These are phyloP conservation scores for Talaromyces trachyspermus DNA, from an alignment of 495 filamentous ascomycete species.

Conservation along the genomic window DNA sequence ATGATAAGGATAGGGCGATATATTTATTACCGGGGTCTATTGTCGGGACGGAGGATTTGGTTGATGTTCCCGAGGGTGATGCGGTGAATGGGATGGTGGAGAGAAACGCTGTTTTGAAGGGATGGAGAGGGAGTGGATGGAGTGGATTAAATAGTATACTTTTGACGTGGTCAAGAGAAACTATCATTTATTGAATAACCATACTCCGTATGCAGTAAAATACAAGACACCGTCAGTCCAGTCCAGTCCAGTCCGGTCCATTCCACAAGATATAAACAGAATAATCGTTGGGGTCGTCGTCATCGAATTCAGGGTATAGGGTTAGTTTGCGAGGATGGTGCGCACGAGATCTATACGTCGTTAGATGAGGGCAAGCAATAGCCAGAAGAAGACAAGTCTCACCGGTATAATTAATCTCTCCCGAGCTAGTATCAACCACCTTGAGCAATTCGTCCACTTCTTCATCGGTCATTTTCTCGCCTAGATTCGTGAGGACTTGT, in stretches of 20 bases:
- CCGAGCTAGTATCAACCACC: slow-evolving; percentile 86
- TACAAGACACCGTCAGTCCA: too few species aligned
- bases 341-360: slow-evolving; percentile 70
- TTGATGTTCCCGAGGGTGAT: slow-evolving; percentile 8
- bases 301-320: too few species aligned
- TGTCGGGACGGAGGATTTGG: slow-evolving; percentile 41
- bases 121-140: slow-evolving; percentile 24
- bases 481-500: slow-evolving; percentile 83
- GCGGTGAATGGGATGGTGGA: slow-evolving; percentile 7
- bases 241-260: too few species aligned
- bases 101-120: slow-evolving; percentile 12
- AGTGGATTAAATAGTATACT: slow-evolving; percentile 14
- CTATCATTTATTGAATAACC: too few species aligned
- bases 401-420: slow-evolving; percentile 96
- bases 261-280: not conserved
- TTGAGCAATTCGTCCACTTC: slow-evolving; percentile 98
- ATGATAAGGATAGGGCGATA: slow-evolving; percentile 36
- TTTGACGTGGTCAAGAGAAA: not conserved
- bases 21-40: slow-evolving; percentile 55
- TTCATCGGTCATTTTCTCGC: slow-evolving; percentile 98
- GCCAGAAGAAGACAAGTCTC: slow-evolving; percentile 22
- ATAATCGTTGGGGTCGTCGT: slow-evolving; percentile 10
- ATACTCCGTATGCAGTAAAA: slow-evolving; percentile 6
- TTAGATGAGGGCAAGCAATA: not conserved
- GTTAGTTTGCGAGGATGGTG: slow-evolving; percentile 89